Evolutionary conservation across 148 eudicot genomes (phyloP).

Genomic region (Spergularia bocconei): DNA sequence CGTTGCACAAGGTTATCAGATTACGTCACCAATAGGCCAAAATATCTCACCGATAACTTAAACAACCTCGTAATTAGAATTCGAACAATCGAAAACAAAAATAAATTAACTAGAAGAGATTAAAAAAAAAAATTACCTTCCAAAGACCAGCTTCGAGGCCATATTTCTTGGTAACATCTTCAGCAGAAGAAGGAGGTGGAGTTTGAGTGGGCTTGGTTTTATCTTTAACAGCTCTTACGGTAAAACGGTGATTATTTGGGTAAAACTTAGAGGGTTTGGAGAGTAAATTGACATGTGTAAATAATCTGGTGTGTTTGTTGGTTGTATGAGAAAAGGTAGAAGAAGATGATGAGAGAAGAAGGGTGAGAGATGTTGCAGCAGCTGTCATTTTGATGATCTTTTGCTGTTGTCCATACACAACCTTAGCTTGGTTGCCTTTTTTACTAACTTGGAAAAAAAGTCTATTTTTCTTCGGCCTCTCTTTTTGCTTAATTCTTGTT

Average conservation of each 20-base stretch:
- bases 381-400: not conserved
- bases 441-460: not conserved
- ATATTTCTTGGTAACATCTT: conserved; percentile 74
- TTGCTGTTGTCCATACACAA: conserved; percentile 17
- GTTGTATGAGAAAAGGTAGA: not conserved
- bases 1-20: too few relatives aligned
- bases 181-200: conserved; percentile 46
- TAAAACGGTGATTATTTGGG: not conserved
- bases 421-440: not conserved
- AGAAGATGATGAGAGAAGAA: conserved; percentile 18
- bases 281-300: not conserved
- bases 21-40: too few relatives aligned
- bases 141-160: conserved; percentile 97
- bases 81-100: too few relatives aligned
- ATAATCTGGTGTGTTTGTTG: not conserved
- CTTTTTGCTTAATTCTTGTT: not conserved
- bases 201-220: conserved; percentile 47
- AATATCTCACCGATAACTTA: too few relatives aligned
- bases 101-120: not conserved
- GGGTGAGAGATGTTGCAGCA: not conserved
- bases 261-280: not conserved
- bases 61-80: not conserved
- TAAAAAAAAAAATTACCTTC: conserved; percentile 42
- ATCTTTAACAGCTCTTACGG: conserved; percentile 59
- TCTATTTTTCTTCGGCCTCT: too few relatives aligned